Conservation (phyloP, 805 yeast genomes). For the Schwanniomyces sp. region DNA sequence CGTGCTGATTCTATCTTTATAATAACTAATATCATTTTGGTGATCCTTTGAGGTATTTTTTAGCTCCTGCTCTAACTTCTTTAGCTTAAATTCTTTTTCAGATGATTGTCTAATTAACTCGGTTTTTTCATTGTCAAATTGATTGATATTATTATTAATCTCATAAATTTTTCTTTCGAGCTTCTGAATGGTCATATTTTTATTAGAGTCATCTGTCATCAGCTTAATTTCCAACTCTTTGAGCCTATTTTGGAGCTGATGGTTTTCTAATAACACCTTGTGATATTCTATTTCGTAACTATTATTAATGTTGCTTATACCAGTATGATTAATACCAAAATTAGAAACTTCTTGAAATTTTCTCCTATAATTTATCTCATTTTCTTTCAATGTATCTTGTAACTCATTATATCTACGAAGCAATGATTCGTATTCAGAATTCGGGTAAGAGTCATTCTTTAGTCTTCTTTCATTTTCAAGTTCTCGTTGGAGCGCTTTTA, state of each 20-base stretch:
- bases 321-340: neutral
- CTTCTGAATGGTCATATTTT: slow-evolving; percentile 35
- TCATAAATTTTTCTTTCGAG: slow-evolving; percentile 33
- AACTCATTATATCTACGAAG: slow-evolving; percentile 12
- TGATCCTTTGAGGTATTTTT: slow-evolving; percentile 33
- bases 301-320: neutral
- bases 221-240: slow-evolving; percentile 11
- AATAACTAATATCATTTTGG: slow-evolving; percentile 32
- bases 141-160: slow-evolving; percentile 22
- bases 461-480: slow-evolving; percentile 28
- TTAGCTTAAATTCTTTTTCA: slow-evolving; percentile 38
- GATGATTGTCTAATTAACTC: slow-evolving; percentile 34
- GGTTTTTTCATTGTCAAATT: slow-evolving; percentile 35
- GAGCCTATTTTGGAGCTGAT: slow-evolving; percentile 13
- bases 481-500: slow-evolving; percentile 33
- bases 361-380: neutral
- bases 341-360: slow-evolving; percentile 7
- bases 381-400: slow-evolving; percentile 19
- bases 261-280: slow-evolving; percentile 5
- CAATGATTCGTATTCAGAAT: slow-evolving; percentile 11
- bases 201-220: slow-evolving; percentile 21
- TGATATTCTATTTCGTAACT: neutral
- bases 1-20: slow-evolving; percentile 22
- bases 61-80: slow-evolving; percentile 36
- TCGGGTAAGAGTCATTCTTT: slow-evolving; percentile 3